Percentiles rank a stretch among this genome's conserved stretches.
phyloP scores from a whole-genome alignment of 179 eudicot genomes.

The Carnegiea gigantea region DNA sequence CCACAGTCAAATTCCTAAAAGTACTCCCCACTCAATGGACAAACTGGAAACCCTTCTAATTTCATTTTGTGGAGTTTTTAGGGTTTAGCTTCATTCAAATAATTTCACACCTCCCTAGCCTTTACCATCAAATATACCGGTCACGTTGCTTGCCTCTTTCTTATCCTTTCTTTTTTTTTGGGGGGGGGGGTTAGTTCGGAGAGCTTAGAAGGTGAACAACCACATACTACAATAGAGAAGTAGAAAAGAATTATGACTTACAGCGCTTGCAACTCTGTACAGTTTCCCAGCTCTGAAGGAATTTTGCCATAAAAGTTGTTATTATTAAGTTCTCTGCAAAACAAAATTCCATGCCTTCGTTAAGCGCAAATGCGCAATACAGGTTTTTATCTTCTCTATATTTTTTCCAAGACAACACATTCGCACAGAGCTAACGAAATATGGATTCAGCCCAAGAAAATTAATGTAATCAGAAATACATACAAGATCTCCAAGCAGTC shows the following conservation, averaged over 20 bases:
- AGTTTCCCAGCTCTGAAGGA: slow-evolving; percentile 90
- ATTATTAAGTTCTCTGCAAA: slow-evolving; percentile 78
- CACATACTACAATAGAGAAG: not conserved
- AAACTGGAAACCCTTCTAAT: too few relatives aligned
- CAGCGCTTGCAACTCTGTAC: slow-evolving; percentile 78
- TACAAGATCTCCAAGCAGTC: slow-evolving; percentile 80
- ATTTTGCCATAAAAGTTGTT: slow-evolving; percentile 84
- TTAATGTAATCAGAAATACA: slow-evolving; percentile 32
- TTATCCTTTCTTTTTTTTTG: too few relatives aligned
- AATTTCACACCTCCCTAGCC: too few relatives aligned
- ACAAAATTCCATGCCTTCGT: slow-evolving; percentile 16
- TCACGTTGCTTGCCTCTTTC: too few relatives aligned
- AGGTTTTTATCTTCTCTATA: not conserved
- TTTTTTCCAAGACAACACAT: not conserved
- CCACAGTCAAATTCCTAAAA: too few relatives aligned
- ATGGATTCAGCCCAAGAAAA: not conserved
- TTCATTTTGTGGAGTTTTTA: too few relatives aligned
- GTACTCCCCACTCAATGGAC: too few relatives aligned
- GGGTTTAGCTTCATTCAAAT: too few relatives aligned
- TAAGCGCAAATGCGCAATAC: not conserved
- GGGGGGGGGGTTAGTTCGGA: too few relatives aligned
- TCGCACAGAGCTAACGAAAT: not conserved
- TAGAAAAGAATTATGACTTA: slow-evolving; percentile 42
- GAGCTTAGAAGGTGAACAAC: too few relatives aligned
- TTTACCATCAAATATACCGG: too few relatives aligned